Evolutionary conservation across 2,329 filamentous ascomycete species (phyloP).

Genomic region (Diaporthe citriasiana): DNA sequence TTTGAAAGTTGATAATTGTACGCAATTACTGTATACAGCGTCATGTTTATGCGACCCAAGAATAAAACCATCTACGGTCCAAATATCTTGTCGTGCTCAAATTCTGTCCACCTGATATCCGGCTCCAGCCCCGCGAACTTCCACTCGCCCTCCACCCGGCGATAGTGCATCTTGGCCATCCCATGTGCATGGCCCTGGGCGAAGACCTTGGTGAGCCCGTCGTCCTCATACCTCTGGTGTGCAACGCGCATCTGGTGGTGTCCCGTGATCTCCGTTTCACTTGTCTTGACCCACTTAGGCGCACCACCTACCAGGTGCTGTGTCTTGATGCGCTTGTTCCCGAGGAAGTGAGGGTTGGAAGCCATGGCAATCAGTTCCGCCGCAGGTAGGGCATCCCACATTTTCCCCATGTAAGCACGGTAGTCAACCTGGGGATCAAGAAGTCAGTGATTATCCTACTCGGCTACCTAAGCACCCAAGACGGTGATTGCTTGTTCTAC

Average conservation of each 20-base stretch:
- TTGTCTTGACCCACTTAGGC: neutral
- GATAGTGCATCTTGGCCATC: neutral
- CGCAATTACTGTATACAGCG: no score
- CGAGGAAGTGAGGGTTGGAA: neutral
- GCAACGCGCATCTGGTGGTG: neutral
- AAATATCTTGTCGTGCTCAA: neutral
- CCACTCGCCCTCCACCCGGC: neutral
- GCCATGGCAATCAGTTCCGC: neutral
- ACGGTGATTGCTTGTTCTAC: no score
- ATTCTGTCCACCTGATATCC: neutral
- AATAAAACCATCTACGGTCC: no score
- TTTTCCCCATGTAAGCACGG: neutral
- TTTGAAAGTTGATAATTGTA: no score
- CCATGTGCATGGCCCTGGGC: neutral
- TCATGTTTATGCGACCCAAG: no score
- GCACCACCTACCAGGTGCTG: neutral
- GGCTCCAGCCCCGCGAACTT: neutral
- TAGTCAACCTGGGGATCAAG: neutral
- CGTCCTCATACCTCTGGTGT: neutral
- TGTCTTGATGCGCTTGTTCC: neutral
- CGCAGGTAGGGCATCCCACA: neutral
- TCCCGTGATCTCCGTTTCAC: neutral
- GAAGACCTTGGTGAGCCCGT: neutral
- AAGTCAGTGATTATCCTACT: neutral
- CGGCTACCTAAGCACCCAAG: no score